A percentile compares a stretch with the other conserved stretches of the same genome.
phyloP scores from a whole-genome alignment of 2,329 filamentous ascomycete species.

The Incumbomyces delicatus region DNA sequence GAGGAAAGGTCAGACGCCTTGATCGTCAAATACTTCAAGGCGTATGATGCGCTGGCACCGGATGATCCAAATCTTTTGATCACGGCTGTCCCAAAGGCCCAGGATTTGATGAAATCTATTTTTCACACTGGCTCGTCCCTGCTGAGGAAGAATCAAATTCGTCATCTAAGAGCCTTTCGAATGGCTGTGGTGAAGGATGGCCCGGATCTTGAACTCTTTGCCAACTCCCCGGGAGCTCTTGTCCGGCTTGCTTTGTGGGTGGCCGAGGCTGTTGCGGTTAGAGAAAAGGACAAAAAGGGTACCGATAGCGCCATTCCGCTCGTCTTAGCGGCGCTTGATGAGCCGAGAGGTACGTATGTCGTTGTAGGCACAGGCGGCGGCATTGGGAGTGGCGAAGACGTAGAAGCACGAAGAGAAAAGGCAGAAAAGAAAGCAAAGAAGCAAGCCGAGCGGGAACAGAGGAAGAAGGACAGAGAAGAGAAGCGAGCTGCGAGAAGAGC shows the following conservation, averaged over 20 bases:
- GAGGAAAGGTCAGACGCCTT: conserved; percentile 22
- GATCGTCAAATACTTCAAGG: conserved; percentile 45
- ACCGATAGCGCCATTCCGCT: conserved; percentile 68
- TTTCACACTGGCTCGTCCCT: conserved; percentile 84
- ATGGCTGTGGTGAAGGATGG: conserved; percentile 95
- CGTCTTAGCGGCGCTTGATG: conserved; percentile 82
- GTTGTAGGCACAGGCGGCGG: conserved; percentile 87
- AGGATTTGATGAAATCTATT: conserved; percentile 84
- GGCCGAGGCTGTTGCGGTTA: conserved; percentile 79
- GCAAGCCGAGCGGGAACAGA: conserved; percentile 53
- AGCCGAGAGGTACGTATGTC: conserved; percentile 76
- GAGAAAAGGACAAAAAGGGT: conserved; percentile 65
- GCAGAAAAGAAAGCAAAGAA: conserved; percentile 57
- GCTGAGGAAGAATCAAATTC: conserved; percentile 88
- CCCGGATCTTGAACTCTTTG: conserved; percentile 82
- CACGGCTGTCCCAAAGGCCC: conserved; percentile 69
- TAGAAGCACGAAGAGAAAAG: conserved; percentile 55
- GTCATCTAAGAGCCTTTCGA: conserved; percentile 82
- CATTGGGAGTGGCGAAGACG: conserved; percentile 64
- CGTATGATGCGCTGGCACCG: conserved; percentile 47
- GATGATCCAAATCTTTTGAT: conserved; percentile 48
- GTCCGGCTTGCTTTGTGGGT: conserved; percentile 94
- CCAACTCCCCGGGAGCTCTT: conserved; percentile 71
- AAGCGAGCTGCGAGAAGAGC: conserved; percentile 45
- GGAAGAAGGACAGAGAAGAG: conserved; percentile 53